Base-by-base conservation (phyloP, 306 rosid genomes). In the Citrullus amarus region DNA sequence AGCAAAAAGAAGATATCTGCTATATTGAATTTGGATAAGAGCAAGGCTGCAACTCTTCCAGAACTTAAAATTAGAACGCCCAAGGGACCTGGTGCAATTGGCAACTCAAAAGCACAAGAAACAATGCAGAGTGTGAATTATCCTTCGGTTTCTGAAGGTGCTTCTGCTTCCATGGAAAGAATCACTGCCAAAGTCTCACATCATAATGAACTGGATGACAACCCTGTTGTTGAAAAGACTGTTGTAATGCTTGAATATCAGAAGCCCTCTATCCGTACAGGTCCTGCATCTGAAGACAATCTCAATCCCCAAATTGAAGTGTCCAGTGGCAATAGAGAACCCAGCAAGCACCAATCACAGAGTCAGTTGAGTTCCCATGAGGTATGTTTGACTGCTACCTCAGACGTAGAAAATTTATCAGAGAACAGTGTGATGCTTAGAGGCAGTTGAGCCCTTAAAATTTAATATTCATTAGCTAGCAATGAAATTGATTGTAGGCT, bases 11-110 rank as follows among this genome's bases (percentile, higher is more conserved):
- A 72, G 77, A 82, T 92, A 85, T 92, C 98, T 36, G 96, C 93
- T 16, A 90, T 96, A 57, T 87, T 96, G 80, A 92, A 65, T 83
- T 81, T 89, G 77, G 97, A 96, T 84, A 88, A 84, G 86, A 93
- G 89, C 89, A 96, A 86, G 86, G 88, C 89, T 53, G 97, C 97
- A 25, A 89, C 91, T 75, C 98, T 92, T 18, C 96, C 99, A 38
- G 99, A 96, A 86, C 88, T 96, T 84, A 96, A 96, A 83, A 89
- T 93, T 79, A 89, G 86, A 86, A 92, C 96, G 70, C 25, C 93
- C 30, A 92, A 82, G 65, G 89, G 88, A 79, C 88, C 87, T 81
- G 89, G 80, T 59, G 59, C 82, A 46, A 86, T 80, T 79, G 85
- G 85, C 76, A 84, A 77, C 77, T 56, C 90, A 79, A 61, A 86